These are phyloP conservation scores for Pelargonium fulgidum DNA, from an alignment of 441 rosid species.

Conservation along the genomic window DNA sequence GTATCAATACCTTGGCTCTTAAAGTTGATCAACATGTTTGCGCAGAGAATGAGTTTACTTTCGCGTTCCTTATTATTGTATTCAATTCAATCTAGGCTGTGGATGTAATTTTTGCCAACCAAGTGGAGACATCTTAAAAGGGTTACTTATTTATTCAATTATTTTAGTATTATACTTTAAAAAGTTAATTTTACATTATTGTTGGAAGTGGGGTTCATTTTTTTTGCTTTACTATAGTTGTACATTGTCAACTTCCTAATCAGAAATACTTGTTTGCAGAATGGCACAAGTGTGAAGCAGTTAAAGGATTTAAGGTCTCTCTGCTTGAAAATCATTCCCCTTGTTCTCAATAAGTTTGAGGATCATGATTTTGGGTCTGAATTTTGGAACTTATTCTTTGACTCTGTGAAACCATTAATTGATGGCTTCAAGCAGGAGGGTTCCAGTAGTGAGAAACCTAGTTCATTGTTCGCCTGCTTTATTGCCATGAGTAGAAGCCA, in stretches of 20 bases:
- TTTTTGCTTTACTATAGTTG: background rate
- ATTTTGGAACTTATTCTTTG: constrained; percentile 85
- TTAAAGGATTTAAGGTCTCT: constrained; percentile 78
- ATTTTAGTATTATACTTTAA: background rate
- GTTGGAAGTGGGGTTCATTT: background rate
- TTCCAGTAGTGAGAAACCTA: constrained; percentile 92
- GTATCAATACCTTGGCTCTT: background rate
- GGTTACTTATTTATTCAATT: background rate
- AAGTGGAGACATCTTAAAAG: background rate
- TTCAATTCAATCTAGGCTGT: background rate
- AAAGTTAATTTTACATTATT: background rate
- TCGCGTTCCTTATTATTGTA: background rate
- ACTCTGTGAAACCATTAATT: constrained; percentile 62
- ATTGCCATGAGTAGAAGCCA: constrained; percentile 83
- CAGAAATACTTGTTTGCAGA: constrained; percentile 38
- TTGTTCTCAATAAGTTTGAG: constrained; percentile 72
- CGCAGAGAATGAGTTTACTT: background rate
- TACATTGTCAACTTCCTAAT: constrained; percentile 9
- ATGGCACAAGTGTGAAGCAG: constrained; percentile 45
- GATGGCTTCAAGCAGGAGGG: constrained; percentile 83
- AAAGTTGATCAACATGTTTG: constrained; percentile 1
- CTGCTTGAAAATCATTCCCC: constrained; percentile 65
- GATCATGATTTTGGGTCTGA: constrained; percentile 67
- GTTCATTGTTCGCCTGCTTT: constrained; percentile 85
- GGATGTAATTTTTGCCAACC: background rate